Evolutionary conservation across 805 yeast species (phyloP), one percentile per base, ranked within the genome.

Genomic region (Saturnispora bothae): DNA sequence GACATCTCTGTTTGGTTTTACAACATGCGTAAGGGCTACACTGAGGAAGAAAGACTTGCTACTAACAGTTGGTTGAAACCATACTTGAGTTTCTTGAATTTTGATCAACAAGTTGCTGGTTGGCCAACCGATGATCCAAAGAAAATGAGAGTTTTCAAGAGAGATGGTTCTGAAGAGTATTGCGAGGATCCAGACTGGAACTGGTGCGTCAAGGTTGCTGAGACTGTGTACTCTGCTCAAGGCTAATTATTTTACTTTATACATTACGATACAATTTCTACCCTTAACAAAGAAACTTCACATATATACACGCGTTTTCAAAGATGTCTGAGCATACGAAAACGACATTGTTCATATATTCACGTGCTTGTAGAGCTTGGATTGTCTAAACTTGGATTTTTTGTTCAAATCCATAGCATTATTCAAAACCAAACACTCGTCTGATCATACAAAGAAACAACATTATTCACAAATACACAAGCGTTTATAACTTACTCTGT

Each of bases 401-500:
- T 22, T 8, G 25, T 52, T 31, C 61, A 62, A 1, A 89, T 81
- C 10, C 85, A 82, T 15, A 78, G 60, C n/a, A n/a, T n/a, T n/a
- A n/a, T n/a, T n/a, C n/a, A n/a, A n/a, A n/a, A n/a, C n/a, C n/a
- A n/a, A n/a, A n/a, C n/a, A n/a, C n/a, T n/a, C n/a, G n/a, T n/a
- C n/a, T n/a, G n/a, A 5, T 92, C 94, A 0, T 84, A 67, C 54
- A 94, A 82, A 50, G 82, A 83, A 66, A 81, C 77, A 7, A 80
- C 78, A 2, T 56, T 62, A 28, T 62, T 53, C 2, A 74, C 7
- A 7, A 10, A 22, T 8, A 22, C 10, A 22, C 7, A 22, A 7
- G 10, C 10, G 10, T 26, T 36, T 25, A 34, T 21, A 41, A 25
- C 15, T 30, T 35, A 9, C 37, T 33, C 13, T 37, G 19, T 38